Base-by-base conservation (phyloP, 1,139 yeast species). In the Waltiozyma sp. region DNA sequence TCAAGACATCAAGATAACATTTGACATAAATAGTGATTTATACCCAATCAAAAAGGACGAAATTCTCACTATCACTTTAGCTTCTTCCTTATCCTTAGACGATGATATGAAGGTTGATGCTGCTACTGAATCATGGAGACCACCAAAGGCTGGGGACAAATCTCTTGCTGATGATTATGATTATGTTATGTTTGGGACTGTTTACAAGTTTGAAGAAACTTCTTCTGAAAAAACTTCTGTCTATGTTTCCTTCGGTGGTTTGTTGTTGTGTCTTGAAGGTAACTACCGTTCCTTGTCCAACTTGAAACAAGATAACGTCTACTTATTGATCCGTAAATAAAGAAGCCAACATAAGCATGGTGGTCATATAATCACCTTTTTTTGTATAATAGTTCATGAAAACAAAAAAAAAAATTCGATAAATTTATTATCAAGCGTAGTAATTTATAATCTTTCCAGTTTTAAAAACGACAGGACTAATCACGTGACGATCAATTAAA, bases 181-280 rank as follows among this genome's bases (percentile, higher is more conserved):
- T 61, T 93, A 93, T 57, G 97, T 91, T 54, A 91, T 91, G 97
- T 82, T 89, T 63, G 99, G 99, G 46, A 89, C 96, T 15, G 95
- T 93, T 40, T 93, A 93, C 71, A 88, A 91, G 63, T 91, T 93
- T 60, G 96, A 91, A 62, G 98, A 91, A 65, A 80, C 82, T 50
- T 68, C 75, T 38, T 82, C 77, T 49, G 82, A 78, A 58, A 67
- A 69, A 51, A 68, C 70, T 67, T 80, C 94, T 23, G 96, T 91
- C 24, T 91, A 87, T 62, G 84, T 88, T 49, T 88, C 97, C 7
- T 91, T 89, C 63, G 99, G 99, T 43, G 99, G 99, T 6, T 73
- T 91, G 55, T 72, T 91, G 58, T 75, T 91, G 80, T 83, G 96
- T 58, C 72, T 93, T 53, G 97, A 91, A 66, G 99, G 99, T 53